Base-by-base conservation (phyloP, 495 filamentous ascomycete species). In the Penicillium daleae region DNA sequence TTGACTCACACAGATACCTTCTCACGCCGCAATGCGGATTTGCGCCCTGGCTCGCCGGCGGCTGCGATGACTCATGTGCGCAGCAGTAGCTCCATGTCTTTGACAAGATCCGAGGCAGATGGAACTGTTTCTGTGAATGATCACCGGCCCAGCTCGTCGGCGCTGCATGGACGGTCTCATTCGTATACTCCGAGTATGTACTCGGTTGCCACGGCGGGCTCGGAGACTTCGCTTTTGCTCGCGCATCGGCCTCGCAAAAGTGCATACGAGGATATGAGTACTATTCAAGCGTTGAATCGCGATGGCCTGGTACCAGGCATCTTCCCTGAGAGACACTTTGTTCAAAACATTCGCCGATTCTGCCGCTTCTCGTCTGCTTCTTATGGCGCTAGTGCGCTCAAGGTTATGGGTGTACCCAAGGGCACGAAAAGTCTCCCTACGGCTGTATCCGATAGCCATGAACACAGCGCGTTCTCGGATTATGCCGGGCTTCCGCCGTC, bases 341-440 rank as follows among this genome's bases (percentile, higher is more conserved):
- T 90, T 2, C 83, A 84, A 40, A 93, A 92, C 66, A 85, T 92
- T 17, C 80, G 87, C 19, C 84, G 90, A 35, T 93, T 90, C 66
- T 88, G 88, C 74, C 88, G 90, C 0, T 93, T 92, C 70, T 85
- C 90, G 1, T 91, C 90, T 13, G 90, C 90, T 0, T 87, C 88
- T 0, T 93, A 93, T 60, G 90, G 90, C 1, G 82, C 88, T 4
- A 86, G 80, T 61, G 91, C 92, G 27, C 79, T 92, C 27, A 83
- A 86, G 40, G 77, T 92, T 17, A 85, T 92, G 81, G 90, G 90
- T 4, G 85, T 91, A 52, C 78, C 82, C 46, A 80, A 81, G 19
- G 74, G 70, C 5, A 62, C 80, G 0, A 80, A 79, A 24, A 76
- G 67, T 24, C 66, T 83, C 8, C 81, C 73, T 50, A 35, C 56